Conservation (phyloP, 2,329 filamentous ascomycete genomes). For the Fusarium sp. region DNA sequence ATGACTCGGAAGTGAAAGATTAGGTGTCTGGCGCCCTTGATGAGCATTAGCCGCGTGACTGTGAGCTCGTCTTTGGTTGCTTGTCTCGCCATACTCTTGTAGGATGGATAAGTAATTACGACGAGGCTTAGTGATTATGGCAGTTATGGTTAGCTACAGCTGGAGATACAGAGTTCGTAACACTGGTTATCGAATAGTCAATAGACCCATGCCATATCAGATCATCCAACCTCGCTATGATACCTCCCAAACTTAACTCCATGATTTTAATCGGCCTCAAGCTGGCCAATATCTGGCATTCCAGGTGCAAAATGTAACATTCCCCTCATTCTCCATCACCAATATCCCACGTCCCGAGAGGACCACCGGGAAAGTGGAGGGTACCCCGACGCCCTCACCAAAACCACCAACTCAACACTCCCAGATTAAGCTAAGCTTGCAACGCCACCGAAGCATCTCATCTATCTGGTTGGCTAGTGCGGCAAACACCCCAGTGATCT, state of each 20-base stretch:
- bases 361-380: conserved; percentile 23
- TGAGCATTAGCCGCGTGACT: background rate
- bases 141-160: rapidly evolving
- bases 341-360: conserved; percentile 10
- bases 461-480: background rate
- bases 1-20: background rate
- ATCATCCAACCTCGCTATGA: background rate
- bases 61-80: background rate
- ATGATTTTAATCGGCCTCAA: rapidly evolving
- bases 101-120: rapidly evolving
- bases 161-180: background rate
- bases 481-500: background rate
- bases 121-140: rapidly evolving
- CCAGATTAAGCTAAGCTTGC: background rate
- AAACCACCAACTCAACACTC: background rate
- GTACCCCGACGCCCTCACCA: background rate
- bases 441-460: background rate
- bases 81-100: background rate
- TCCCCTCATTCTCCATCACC: background rate
- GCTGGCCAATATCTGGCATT: background rate
- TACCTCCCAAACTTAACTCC: rapidly evolving
- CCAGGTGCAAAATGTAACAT: background rate
- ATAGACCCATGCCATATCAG: background rate
- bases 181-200: too few relatives aligned
- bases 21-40: rapidly evolving